These are phyloP conservation scores for Saturnispora dispora DNA, from an alignment of 805 yeast species.

Conservation along the genomic window DNA sequence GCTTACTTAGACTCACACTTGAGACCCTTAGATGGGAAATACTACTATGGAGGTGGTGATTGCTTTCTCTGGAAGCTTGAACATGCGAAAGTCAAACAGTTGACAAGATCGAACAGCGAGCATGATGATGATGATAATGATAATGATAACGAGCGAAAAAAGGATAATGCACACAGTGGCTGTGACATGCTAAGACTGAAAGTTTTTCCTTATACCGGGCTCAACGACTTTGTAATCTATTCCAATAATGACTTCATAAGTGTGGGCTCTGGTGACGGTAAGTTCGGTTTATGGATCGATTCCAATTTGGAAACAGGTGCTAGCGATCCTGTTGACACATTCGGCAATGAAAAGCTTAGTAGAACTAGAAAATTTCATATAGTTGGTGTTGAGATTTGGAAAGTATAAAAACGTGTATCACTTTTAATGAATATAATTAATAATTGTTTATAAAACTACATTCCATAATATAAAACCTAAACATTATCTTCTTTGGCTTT, in stretches of 20 bases:
- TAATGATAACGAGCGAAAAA: conserved; percentile 1
- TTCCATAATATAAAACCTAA: neutral
- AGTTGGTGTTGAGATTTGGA: conserved; percentile 79
- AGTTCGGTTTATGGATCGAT: conserved; percentile 86
- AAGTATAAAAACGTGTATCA: conserved; percentile 29
- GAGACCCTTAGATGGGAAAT: conserved; percentile 58
- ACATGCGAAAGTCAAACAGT: conserved; percentile 28
- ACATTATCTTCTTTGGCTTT: neutral
- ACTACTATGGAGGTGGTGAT: conserved; percentile 90
- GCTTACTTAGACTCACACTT: conserved; percentile 68
- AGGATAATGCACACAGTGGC: neutral
- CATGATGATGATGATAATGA: neutral
- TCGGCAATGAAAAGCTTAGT: conserved; percentile 74
- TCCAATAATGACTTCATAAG: conserved; percentile 72
- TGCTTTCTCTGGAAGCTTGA: conserved; percentile 86
- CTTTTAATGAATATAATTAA: neutral
- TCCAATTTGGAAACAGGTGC: conserved; percentile 68
- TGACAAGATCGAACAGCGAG: conserved; percentile 11
- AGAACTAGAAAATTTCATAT: conserved; percentile 54
- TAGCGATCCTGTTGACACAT: conserved; percentile 69
- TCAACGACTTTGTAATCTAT: conserved; percentile 77
- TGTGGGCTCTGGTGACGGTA: conserved; percentile 88
- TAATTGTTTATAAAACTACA: neutral
- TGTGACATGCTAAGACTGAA: conserved; percentile 33
- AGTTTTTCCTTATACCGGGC: conserved; percentile 82